Base-by-base conservation (phyloP, 169 alveolate genomes). In the Eimeria maxima region DNA sequence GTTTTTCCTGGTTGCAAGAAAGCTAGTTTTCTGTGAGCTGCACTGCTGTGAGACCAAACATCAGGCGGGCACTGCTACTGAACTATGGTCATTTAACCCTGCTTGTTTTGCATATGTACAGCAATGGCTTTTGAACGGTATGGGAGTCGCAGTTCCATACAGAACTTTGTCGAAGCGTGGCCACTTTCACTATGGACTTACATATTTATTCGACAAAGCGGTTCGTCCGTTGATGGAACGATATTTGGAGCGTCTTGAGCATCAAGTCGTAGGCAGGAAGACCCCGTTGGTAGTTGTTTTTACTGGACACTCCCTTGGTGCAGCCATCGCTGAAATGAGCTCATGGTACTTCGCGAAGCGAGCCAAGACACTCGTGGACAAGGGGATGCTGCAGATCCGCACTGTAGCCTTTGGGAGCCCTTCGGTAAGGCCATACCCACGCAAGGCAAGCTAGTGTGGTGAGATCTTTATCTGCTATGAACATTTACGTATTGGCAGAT, bases 291-390 rank as follows among this genome's bases (percentile, higher is more conserved):
- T 89, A 38, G 50, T 87, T 44, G 78, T 87, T 65, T 89, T 89
- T 63, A 20, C 95, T 4, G 95, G 95, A 71, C 87, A 89, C 50
- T 89, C 87, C 5, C 87, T 65, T 14, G 86, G 95, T 67, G 95
- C 87, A 69, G 95, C 69, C 73, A n/a, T 89, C 55, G 86, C 95
- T n/a, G 87, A 89, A 63, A 78, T 89, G 69, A 69, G 76, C 87
- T 78, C 87, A 38, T 89, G 95, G 95, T 89, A 89, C 50, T 44
- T 69, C 20, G 95, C 95, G 27, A 69, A 69, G 53, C 83, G 86
- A 45, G 74, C 86, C 6, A 45, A 47, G 67, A 42, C 87, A 45
- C 95, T 89, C 29, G 69, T 89, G 86, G 95, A 89, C 8, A 89
- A 42, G 42, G 22, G 50, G 7, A 24, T 69, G 71, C 57, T 89